Evolutionary conservation across 2,329 filamentous ascomycete species (phyloP), one percentile per base, ranked within the genome.

Genomic region (Immersiporthe knoxdaviesiana): DNA sequence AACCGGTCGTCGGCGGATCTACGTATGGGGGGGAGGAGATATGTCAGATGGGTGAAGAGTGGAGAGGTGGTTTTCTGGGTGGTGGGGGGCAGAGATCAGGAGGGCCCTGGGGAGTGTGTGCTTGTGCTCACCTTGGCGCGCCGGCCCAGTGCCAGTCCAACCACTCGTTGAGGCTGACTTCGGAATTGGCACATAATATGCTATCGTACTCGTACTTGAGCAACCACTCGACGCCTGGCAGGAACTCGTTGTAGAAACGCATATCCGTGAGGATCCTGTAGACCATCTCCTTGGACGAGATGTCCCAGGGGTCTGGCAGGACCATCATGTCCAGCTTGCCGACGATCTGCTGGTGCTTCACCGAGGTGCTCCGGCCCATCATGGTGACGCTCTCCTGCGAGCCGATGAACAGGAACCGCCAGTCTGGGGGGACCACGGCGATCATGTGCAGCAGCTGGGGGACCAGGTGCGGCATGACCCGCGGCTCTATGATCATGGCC

Each of bases 341-440:
- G 1, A 78, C 69, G 44, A 82, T 78, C 59, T 83, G 80, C 70
- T 81, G 74, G 71, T 73, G 73, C 47, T 78, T 77, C 37, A 87
- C 81, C 10, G 82, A 84, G 1, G 69, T 52, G 35, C 69, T 71
- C 56, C 83, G 78, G 32, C 79, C 79, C 12, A 88, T 77, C 71
- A 79, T 80, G 58, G 80, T 76, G 32, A 84, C 80, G 66, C 84
- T 86, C 64, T 81, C 79, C 30, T 75, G 39, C 18, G 83, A 85
- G 66, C 85, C 85, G 81, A 87, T 85, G 79, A 87, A 87, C 54
- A 82, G 81, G 78, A 87, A 86, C 39, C 81, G 82, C 86, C 86
- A 88, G 77, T 87, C 85, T 1, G 84, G 82, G 5, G 85, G 85
- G 1, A 88, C 82, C 27, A 87, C 84, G 4, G 83, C 79, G 72